Evolutionary conservation across 352 stramenopile species (phyloP).

Genomic region (Pythium sp.): DNA sequence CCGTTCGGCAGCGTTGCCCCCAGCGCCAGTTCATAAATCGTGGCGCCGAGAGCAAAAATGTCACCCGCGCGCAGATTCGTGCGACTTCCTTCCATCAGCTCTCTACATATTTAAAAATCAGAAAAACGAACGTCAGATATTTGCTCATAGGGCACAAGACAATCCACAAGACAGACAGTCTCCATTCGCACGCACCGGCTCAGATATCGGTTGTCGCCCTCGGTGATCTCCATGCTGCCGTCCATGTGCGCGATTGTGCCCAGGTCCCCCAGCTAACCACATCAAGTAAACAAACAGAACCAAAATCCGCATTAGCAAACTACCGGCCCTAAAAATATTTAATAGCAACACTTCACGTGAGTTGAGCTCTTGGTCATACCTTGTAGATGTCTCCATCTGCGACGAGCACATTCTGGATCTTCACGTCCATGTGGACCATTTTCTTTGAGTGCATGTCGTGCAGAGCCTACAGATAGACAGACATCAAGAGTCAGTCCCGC

Average conservation of each 20-base stretch:
- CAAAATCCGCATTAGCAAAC: neutral
- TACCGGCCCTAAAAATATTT: too few relatives aligned
- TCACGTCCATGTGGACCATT: conserved; percentile 89
- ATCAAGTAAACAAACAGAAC: neutral
- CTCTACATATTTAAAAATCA: conserved; percentile 24
- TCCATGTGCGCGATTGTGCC: conserved; percentile 79
- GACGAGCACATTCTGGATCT: conserved; percentile 80
- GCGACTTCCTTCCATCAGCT: conserved; percentile 77
- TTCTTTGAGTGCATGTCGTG: conserved; percentile 82
- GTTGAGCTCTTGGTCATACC: conserved; percentile 19
- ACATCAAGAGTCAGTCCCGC: neutral
- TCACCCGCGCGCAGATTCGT: conserved; percentile 74
- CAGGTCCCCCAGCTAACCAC: conserved; percentile 58
- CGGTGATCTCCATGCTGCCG: conserved; percentile 82
- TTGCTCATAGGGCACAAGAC: neutral
- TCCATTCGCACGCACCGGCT: conserved; percentile 43
- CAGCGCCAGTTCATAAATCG: conserved; percentile 80
- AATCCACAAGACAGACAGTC: neutral
- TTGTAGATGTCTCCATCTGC: conserved; percentile 70
- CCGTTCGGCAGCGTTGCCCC: conserved; percentile 60
- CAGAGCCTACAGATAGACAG: conserved; percentile 35
- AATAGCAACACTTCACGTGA: too few relatives aligned
- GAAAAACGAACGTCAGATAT: neutral
- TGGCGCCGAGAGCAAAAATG: conserved; percentile 83
- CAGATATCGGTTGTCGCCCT: conserved; percentile 85